These are phyloP conservation scores for Penicillium antarcticum DNA, from an alignment of 495 filamentous ascomycete genomes.

Conservation along the genomic window DNA sequence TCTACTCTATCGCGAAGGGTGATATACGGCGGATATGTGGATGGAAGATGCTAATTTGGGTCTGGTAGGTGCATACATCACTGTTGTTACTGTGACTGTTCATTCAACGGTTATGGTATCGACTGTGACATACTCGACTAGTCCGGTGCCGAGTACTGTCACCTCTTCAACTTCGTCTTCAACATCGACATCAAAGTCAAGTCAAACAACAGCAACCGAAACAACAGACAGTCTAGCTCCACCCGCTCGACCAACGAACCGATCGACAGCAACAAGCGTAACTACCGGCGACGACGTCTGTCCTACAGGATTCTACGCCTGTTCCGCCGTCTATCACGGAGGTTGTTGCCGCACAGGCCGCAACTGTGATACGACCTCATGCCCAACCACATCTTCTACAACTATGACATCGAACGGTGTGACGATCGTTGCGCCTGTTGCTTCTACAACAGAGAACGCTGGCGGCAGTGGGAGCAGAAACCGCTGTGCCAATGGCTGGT, in stretches of 20 bases:
- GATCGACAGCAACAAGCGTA: conserved; percentile 22
- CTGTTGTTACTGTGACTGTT: conserved; percentile 46
- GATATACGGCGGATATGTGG: neutral
- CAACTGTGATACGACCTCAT: conserved; percentile 70
- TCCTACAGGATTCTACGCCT: conserved; percentile 74
- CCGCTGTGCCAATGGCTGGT: conserved; percentile 75
- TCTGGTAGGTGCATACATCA: conserved; percentile 36
- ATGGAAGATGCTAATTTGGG: conserved; percentile 5
- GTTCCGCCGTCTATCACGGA: conserved; percentile 60
- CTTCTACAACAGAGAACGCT: conserved; percentile 33
- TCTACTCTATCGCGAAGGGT: neutral
- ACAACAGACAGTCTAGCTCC: conserved; percentile 33
- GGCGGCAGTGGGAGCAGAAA: conserved; percentile 23
- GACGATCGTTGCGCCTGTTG: conserved; percentile 63
- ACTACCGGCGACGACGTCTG: conserved; percentile 35
- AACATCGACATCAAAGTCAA: neutral
- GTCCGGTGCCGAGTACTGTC: conserved; percentile 22
- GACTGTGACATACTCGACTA: conserved; percentile 36
- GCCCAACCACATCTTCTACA: conserved; percentile 57
- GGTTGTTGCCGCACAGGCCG: conserved; percentile 82
- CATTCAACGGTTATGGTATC: conserved; percentile 41
- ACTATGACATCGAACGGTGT: conserved; percentile 60
- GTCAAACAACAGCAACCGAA: neutral
- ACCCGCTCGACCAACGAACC: conserved; percentile 52
- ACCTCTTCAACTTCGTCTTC: conserved; percentile 23